phyloP scores from a whole-genome alignment of 345 rosid genomes.

The Arabidopsis arenosa region DNA sequence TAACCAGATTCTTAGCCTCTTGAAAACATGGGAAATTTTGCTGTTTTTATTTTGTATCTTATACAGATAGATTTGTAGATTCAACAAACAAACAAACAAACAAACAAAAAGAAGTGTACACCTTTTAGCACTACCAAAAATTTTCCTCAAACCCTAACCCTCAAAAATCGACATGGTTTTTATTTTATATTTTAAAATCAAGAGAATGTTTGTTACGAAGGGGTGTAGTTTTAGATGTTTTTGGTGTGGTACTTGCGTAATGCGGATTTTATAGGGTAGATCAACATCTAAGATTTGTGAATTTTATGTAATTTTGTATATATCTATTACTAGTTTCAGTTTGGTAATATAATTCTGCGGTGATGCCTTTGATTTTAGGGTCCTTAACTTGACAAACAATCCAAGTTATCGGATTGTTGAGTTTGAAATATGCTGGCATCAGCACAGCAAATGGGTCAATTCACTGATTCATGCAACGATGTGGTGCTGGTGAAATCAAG shows the following conservation, averaged over 20 bases:
- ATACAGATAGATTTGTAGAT: slow-evolving; percentile 46
- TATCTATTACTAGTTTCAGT: slow-evolving; percentile 35
- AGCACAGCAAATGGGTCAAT: not conserved
- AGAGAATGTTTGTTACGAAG: slow-evolving; percentile 25
- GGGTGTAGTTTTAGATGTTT: slow-evolving; percentile 25
- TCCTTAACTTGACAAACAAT: not conserved
- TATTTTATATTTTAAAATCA: not conserved
- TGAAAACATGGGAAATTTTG: slow-evolving; percentile 23
- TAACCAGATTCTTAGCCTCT: slow-evolving; percentile 29
- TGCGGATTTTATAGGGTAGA: slow-evolving; percentile 29
- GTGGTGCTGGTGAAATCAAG: not conserved
- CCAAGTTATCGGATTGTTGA: slow-evolving; percentile 19
- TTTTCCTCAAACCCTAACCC: slow-evolving; percentile 21
- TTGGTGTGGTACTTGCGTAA: slow-evolving; percentile 12
- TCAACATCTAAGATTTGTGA: slow-evolving; percentile 24
- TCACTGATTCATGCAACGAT: not conserved
- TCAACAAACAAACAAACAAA: slow-evolving; percentile 5
- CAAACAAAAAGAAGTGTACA: slow-evolving; percentile 9
- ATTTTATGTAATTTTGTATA: slow-evolving; percentile 25
- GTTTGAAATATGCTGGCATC: slow-evolving; percentile 2
- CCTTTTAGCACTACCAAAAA: slow-evolving; percentile 16
- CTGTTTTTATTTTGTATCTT: slow-evolving; percentile 24
- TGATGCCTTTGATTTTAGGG: slow-evolving; percentile 21
- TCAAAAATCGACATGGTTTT: not conserved
- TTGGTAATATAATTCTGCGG: slow-evolving; percentile 19